Base-by-base conservation (phyloP, 2,329 filamentous ascomycete genomes). In the Fusarium sp. region DNA sequence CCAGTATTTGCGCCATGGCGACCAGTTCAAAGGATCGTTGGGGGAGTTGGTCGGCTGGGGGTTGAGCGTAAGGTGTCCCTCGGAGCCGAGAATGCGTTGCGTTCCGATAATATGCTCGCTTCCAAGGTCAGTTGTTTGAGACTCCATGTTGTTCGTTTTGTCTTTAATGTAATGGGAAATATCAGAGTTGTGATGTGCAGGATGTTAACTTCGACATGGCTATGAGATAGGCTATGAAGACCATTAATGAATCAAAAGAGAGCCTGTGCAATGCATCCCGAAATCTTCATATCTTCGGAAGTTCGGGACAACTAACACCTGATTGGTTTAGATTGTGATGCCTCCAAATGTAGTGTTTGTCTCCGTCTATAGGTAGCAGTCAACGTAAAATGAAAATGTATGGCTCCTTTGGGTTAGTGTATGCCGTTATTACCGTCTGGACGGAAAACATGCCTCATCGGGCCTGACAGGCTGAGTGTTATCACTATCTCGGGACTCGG, bases 401-500 rank as follows among this genome's bases (percentile, higher is more conserved):
- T 51, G 29, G 12, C 46, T 51, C 5, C 4, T n/a, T 51, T 51
- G 21, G 29, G 46, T 51, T 51, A 51, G 46, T 44, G 25, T 29
- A 33, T 23, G 46, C 29, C 29, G 29, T 4, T 7, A 14, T 7
- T 23, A 7, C 16, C 1, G 7, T 0, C 29, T 19, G 15, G 21
- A 10, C 27, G 46, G 46, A 51, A 3, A 51, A 51, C 15, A 10
- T 51, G 46, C 46, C 46, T 51, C 29, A 35, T 49, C 19, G 31
- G 29, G 46, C 29, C 7, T 51, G 29, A 25, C 46, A 51, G 29
- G n/a, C 46, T 51, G 46, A 51, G 1, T 19, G 29, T 51, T 51
- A 51, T 51, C 46, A 31, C 16, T 19, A 31, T 51, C 46, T 51
- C 46, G 46, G 46, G 29, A 51, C 46, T 51, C 46, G 46, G 46